Conservation (phyloP, 306 rosid genomes). For the Medicago ruthenica region DNA sequence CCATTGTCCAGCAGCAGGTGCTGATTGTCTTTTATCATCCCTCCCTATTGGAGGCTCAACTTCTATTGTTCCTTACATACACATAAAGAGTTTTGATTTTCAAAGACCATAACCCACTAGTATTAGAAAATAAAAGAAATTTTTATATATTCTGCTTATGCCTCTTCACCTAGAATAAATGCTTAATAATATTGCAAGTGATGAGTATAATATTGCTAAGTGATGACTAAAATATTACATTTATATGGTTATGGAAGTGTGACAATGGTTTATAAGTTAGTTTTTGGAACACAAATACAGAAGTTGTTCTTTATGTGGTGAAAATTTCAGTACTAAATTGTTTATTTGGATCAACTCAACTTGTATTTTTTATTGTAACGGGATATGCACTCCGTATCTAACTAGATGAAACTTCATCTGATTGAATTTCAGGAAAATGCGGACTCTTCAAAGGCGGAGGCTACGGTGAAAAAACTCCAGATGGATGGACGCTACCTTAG, state of each 20-base stretch:
- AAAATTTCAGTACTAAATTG: slow-evolving; percentile 26
- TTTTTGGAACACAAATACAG: slow-evolving; percentile 19
- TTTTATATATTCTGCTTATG: neutral
- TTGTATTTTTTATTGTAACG: slow-evolving; percentile 2
- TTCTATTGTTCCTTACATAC: slow-evolving; percentile 30
- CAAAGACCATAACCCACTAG: neutral
- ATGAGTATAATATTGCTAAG: neutral
- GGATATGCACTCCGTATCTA: neutral
- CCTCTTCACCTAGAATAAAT: slow-evolving; percentile 25
- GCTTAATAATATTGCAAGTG: slow-evolving; percentile 6
- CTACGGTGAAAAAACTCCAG: slow-evolving; percentile 77
- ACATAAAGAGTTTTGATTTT: slow-evolving; percentile 30
- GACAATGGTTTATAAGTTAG: slow-evolving; percentile 10
- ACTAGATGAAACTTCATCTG: slow-evolving; percentile 18
- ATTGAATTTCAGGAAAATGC: slow-evolving; percentile 67
- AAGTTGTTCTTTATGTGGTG: neutral
- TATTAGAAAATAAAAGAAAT: slow-evolving; percentile 1
- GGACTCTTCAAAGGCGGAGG: slow-evolving; percentile 78
- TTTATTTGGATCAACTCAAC: slow-evolving; percentile 3
- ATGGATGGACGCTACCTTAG: slow-evolving; percentile 83
- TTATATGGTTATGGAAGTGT: slow-evolving; percentile 19
- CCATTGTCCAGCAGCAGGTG: slow-evolving; percentile 80
- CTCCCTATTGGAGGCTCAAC: slow-evolving; percentile 16
- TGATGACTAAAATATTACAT: neutral
- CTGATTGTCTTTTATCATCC: slow-evolving; percentile 35